These are phyloP conservation scores for Hymenoscyphus occultus DNA, from an alignment of 2,329 filamentous ascomycete species.

Conservation along the genomic window DNA sequence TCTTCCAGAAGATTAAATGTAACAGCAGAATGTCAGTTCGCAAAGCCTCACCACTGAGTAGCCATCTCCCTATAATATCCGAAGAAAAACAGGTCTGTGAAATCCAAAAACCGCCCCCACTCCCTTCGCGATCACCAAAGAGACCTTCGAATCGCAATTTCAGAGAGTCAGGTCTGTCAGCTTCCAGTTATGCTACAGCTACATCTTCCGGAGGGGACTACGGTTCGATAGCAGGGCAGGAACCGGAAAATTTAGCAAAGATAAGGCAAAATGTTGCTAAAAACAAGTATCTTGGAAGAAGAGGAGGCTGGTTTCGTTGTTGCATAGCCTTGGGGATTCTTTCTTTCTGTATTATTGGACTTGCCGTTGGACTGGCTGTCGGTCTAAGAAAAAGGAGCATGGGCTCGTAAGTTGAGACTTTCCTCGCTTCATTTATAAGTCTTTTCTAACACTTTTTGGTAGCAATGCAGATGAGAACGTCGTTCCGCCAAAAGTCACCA, in stretches of 20 bases:
- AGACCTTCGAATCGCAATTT: conserved; percentile 22
- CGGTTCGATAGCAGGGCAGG: conserved; percentile 14
- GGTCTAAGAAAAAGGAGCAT: conserved; percentile 31
- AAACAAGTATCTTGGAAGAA: conserved; percentile 32
- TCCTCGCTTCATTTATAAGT: neutral
- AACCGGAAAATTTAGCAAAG: conserved; percentile 26
- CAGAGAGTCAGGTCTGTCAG: conserved; percentile 19
- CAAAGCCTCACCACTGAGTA: conserved; percentile 2
- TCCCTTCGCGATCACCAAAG: conserved; percentile 26
- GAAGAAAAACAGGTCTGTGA: conserved; percentile 20
- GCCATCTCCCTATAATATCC: conserved; percentile 24
- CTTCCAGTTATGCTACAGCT: conserved; percentile 19
- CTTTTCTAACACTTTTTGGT: conserved; percentile 4
- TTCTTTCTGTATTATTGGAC: conserved; percentile 30
- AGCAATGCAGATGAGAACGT: neutral
- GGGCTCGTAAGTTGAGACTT: conserved; percentile 15
- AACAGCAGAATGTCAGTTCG: conserved; percentile 9
- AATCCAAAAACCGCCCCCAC: conserved; percentile 17
- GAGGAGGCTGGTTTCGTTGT: conserved; percentile 37
- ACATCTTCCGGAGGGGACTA: conserved; percentile 26
- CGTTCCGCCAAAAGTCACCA: conserved; percentile 8
- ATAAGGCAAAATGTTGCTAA: conserved; percentile 22
- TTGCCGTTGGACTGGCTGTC: conserved; percentile 35
- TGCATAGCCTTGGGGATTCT: conserved; percentile 27
- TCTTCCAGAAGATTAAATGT: neutral